Evolutionary conservation across 1,284 basidiomycete genomes (phyloP), one percentile per base, ranked within the genome.

Genomic region (Nidula niveotomentosa): DNA sequence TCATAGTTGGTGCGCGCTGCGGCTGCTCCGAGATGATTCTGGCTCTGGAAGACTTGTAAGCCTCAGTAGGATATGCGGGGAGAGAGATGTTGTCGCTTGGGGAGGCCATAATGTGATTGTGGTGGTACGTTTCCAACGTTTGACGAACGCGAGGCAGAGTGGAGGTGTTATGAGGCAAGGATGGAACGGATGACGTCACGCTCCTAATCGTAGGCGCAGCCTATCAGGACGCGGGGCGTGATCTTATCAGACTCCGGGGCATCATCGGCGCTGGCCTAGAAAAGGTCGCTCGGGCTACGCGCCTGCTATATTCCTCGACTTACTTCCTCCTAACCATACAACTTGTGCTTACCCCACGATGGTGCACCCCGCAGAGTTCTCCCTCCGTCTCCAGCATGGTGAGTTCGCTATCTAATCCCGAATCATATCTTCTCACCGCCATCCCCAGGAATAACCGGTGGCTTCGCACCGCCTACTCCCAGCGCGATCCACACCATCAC

Each of bases 401-500:
- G 39, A 9, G 53, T 55, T 17, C 7, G 41, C 34, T 12, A 36
- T 13, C 47, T 39, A 12, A n/a, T 37, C 41, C 30, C 33, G 34
- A 23, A 39, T 49, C 35, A 10, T 53, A 30, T 23, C 34, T 39
- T 48, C 49, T 17, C 46, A 37, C 36, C 52, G 48, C 46, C 10
- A 9, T 39, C 37, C 43, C 3, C 63, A 90, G 89, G 89, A 56
- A 91, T 91, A 65, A 69, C 74, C 9, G 89, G 89, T 44, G 90
- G 90, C 44, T 89, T 91, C 63, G 84, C 81, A 13, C 86, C 88
- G 0, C 84, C 89, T 2, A 84, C 75, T 6, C 85, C 86, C 4
- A 71, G 70, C 45, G 81, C 80, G 13, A 72, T 87, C 61, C 74
- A 82, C 63, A 77, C 75, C 34, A 64, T 91, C 60, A 77, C 80